A percentile compares a stretch with the other conserved stretches of the same genome.
phyloP scores from a whole-genome alignment of 2,329 filamentous ascomycete species.

The Didymella lethalis region DNA sequence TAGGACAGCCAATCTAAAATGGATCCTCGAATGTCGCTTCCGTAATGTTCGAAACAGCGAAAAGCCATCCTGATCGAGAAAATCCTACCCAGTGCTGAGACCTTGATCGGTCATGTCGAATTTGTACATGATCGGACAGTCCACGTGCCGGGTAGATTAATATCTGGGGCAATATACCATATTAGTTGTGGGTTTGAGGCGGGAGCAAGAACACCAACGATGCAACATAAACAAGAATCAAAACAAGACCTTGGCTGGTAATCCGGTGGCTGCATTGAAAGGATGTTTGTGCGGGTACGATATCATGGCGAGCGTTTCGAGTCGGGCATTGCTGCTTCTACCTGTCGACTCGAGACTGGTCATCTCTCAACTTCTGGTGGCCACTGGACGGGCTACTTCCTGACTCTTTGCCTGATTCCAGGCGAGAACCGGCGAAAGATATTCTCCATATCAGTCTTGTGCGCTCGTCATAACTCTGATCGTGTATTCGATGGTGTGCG shows the following conservation, averaged over 20 bases:
- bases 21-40: slow-evolving; percentile 25
- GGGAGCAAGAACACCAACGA: slow-evolving; percentile 19
- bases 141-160: slow-evolving; percentile 42
- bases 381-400: background rate
- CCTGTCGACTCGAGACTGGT: background rate
- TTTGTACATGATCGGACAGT: slow-evolving; percentile 28
- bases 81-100: background rate
- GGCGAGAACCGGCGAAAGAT: background rate
- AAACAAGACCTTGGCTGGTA: background rate
- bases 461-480: background rate
- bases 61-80: slow-evolving; percentile 1
- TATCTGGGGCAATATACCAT: slow-evolving; percentile 42
- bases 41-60: slow-evolving; percentile 13
- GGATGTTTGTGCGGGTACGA: background rate
- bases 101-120: slow-evolving; percentile 9
- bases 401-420: background rate
- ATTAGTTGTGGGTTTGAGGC: slow-evolving; percentile 32
- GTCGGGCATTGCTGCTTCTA: background rate
- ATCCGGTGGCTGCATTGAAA: background rate
- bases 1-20: slow-evolving; percentile 38
- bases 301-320: background rate
- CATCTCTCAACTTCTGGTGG: too few relatives aligned
- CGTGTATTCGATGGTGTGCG: background rate
- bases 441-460: background rate
- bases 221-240: slow-evolving; percentile 13